A percentile compares a stretch with the other conserved stretches of the same genome.
Evolutionary conservation across 495 filamentous ascomycete species (phyloP).

Genomic region (Aspergillus sclerotioniger): DNA sequence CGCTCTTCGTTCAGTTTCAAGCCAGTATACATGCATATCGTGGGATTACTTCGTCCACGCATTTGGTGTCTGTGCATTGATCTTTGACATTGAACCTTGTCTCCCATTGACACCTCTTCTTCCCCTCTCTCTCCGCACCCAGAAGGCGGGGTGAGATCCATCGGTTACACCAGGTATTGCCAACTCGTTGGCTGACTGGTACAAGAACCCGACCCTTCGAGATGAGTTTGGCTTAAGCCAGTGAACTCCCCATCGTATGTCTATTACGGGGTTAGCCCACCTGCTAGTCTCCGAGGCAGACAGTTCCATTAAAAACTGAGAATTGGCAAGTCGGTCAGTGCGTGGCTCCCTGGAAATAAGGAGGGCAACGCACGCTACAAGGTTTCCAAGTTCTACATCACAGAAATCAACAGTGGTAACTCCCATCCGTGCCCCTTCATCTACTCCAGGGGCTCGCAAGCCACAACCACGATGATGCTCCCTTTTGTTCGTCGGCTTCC

Average conservation of each 20-base stretch:
- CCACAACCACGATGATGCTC: neutral
- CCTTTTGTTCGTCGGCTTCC: conserved; percentile 6
- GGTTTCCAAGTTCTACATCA: neutral
- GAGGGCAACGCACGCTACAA: neutral
- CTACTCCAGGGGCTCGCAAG: neutral
- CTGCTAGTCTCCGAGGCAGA: neutral
- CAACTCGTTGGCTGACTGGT: neutral
- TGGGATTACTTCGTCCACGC: no score
- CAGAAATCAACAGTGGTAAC: neutral
- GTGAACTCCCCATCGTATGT: neutral
- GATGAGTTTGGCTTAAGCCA: neutral
- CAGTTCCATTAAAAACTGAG: neutral
- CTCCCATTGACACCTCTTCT: neutral
- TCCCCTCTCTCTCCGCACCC: neutral
- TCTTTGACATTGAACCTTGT: neutral
- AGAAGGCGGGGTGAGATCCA: neutral
- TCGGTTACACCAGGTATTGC: neutral
- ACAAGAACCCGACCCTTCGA: neutral
- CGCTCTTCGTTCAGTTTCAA: neutral
- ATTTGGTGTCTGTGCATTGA: neutral
- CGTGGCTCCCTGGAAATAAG: neutral
- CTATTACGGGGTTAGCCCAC: neutral
- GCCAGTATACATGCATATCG: no score
- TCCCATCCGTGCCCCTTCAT: neutral
- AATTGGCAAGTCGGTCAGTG: neutral